Base-by-base conservation (phyloP, 352 stramenopile species). In the Pythium brassicae region DNA sequence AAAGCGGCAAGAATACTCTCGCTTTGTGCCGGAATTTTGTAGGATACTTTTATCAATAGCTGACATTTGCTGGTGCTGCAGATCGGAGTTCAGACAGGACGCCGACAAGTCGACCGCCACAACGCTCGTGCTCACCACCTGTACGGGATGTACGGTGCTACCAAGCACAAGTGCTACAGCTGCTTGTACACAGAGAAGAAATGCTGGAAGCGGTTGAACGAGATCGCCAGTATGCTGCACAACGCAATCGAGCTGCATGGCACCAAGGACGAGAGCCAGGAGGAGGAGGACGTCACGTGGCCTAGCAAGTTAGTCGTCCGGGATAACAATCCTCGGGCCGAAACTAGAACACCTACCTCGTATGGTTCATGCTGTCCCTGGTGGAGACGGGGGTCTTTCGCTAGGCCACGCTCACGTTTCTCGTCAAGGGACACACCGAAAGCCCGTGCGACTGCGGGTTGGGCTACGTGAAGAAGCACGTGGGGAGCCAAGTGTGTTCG, bases 181-280 rank as follows among this genome's bases (percentile, higher is more conserved):
- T 25, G 42, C 29, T 14, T 53, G 17, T 53, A 53, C 22, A 42
- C 47, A 2, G 47, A 53, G 27, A 39, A n/a, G 27, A 53, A 53
- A 11, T 26, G 47, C 19, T 2, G 17, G 8, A 53, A 53, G 47
- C 5, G 19, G 17, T 7, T 17, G 8, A 53, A 53, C 47, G 27
- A 53, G 15, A 29, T 53, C 6, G 19, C 27, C 27, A 43, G 27
- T 12, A 39, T 53, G 27, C 17, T 43, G 6, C 27, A 53, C 19
- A 25, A 46, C 32, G 19, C 17, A 25, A n/a, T 46, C 20, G 40
- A 11, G 9, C 1, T 11, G 4, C 8, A 7, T 7, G 1, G 40
- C 14, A 9, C 40, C 15, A 11, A 25, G 40, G 17, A 25, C 40
- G 17, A 46, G 20, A 15, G 20, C n/a, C 17, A 9, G 32, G 5